These are phyloP conservation scores for Solidago caesia DNA, from an alignment of 129 eudicot genomes.

Conservation along the genomic window DNA sequence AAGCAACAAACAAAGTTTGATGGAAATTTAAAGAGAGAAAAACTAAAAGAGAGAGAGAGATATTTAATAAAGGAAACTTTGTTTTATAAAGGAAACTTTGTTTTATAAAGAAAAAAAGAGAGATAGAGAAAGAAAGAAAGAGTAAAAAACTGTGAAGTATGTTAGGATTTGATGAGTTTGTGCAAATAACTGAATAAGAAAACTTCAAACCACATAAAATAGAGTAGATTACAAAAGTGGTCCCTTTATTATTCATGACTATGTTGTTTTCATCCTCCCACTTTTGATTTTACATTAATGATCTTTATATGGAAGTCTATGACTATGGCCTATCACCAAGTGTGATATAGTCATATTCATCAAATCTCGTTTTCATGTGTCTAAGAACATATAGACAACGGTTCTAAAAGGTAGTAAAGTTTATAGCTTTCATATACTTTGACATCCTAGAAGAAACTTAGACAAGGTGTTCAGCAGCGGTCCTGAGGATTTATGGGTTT, in stretches of 20 bases:
- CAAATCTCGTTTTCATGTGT: not conserved
- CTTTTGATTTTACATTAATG: slow-evolving; percentile 13
- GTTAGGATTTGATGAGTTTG: slow-evolving; percentile 28
- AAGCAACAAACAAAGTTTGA: not conserved
- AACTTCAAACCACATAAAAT: slow-evolving; percentile 27
- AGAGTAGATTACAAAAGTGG: slow-evolving; percentile 24
- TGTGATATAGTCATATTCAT: slow-evolving; percentile 16
- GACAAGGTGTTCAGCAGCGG: no score
- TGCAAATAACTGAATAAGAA: slow-evolving; percentile 23
- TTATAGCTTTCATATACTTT: not conserved
- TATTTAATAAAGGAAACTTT: no score
- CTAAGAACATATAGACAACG: not conserved
- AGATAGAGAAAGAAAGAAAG: slow-evolving; percentile 22
- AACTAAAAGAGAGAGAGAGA: slow-evolving; percentile 21
- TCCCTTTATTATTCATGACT: slow-evolving; percentile 17
- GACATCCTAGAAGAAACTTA: no score
- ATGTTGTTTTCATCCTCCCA: slow-evolving; percentile 25
- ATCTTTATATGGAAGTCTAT: slow-evolving; percentile 5
- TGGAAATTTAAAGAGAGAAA: slow-evolving; percentile 8
- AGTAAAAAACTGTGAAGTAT: slow-evolving; percentile 11
- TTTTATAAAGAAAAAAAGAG: slow-evolving; percentile 19
- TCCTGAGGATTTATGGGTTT: no score
- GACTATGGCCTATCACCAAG: not conserved
- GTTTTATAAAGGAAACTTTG: slow-evolving; percentile 20
- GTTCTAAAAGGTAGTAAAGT: not conserved